Evolutionary conservation across 345 rosid genomes (phyloP).

Genomic region (Trapa incisa): DNA sequence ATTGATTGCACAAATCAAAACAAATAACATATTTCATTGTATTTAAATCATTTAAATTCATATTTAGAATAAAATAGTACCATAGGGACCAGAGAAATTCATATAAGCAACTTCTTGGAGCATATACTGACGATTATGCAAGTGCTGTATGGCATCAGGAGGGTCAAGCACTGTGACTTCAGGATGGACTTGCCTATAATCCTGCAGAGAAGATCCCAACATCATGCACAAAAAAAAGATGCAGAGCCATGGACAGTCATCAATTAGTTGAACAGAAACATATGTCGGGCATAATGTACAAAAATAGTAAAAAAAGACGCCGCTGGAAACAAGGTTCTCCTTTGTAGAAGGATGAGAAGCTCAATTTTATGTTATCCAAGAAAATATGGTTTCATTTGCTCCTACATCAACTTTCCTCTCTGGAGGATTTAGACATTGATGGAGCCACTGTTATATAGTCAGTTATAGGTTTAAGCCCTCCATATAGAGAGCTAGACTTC

Average conservation of each 20-base stretch:
- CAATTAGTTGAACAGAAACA: not conserved
- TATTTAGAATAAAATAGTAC: slow-evolving; percentile 12
- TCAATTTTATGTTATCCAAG: not conserved
- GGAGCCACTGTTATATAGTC: not conserved
- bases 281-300: not conserved
- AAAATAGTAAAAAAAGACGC: not conserved
- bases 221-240: not conserved
- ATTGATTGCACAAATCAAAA: not conserved
- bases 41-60: not conserved
- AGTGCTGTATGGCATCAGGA: slow-evolving; percentile 68
- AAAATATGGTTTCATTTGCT: not conserved
- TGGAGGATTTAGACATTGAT: not conserved
- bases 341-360: not conserved
- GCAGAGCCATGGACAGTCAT: not conserved
- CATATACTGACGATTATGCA: slow-evolving; percentile 68
- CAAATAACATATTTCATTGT: not conserved
- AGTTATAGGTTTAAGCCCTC: not conserved
- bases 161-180: slow-evolving; percentile 84
- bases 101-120: slow-evolving; percentile 72
- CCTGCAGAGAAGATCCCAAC: slow-evolving; percentile 24
- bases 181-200: slow-evolving; percentile 51
- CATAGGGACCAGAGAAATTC: slow-evolving; percentile 44
- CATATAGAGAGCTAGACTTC: not conserved
- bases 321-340: not conserved
- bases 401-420: not conserved